These are phyloP conservation scores for Arthonia radiata DNA, from an alignment of 495 filamentous ascomycete species.

Conservation along the genomic window DNA sequence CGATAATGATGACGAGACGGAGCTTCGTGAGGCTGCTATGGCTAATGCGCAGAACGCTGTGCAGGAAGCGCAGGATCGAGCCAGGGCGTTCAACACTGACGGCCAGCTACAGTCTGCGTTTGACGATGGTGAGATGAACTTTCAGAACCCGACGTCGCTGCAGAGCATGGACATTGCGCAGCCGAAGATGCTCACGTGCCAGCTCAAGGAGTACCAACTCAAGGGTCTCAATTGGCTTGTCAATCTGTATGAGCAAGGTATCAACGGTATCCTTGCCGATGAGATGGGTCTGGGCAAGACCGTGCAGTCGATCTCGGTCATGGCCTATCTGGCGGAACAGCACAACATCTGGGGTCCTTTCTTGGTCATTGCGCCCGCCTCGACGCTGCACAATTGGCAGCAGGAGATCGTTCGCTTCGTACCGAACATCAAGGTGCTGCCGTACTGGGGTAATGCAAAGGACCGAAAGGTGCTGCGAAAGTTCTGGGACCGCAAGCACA, in stretches of 20 bases:
- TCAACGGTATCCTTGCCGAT: conserved; percentile 96
- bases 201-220: conserved; percentile 93
- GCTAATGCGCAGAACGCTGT: conserved; percentile 94
- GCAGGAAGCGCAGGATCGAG: conserved; percentile 78
- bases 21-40: conserved; percentile 58
- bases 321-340: conserved; percentile 92
- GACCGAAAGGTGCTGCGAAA: conserved; percentile 92
- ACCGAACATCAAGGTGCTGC: conserved; percentile 75
- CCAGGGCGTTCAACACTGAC: conserved; percentile 68
- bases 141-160: conserved; percentile 92
- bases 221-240: conserved; percentile 98
- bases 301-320: conserved; percentile 95
- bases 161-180: conserved; percentile 85
- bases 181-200: conserved; percentile 76
- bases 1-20: conserved; percentile 77
- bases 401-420: conserved; percentile 93
- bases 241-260: conserved; percentile 96
- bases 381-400: conserved; percentile 96
- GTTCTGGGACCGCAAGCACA: conserved; percentile 96
- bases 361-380: conserved; percentile 86
- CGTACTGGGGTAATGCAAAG: conserved; percentile 88
- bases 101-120: conserved; percentile 25
- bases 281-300: conserved; percentile 99
- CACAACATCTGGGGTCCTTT: conserved; percentile 98
- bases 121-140: conserved; percentile 89